Percentiles rank a stretch among this genome's conserved stretches.
Evolutionary conservation across 2,329 filamentous ascomycete species (phyloP).

Genomic region (Fusarium aywerte): DNA sequence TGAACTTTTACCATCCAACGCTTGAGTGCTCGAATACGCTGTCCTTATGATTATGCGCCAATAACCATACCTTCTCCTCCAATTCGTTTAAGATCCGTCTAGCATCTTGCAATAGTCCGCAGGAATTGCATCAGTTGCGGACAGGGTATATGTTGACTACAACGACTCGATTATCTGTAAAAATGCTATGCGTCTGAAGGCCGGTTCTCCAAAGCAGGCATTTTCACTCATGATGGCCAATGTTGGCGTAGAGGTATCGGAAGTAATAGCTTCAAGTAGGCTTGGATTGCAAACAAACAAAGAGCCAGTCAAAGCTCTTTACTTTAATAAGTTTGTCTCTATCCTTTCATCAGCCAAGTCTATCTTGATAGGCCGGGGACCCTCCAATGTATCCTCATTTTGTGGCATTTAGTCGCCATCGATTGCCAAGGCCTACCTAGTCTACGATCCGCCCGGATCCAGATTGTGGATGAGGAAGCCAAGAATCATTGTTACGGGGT

Average conservation of each 20-base stretch:
- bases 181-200: not conserved
- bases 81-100: not conserved
- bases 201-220: not conserved
- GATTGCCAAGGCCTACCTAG: constrained; percentile 32
- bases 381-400: constrained; percentile 33
- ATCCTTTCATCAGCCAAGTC: not conserved
- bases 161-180: not conserved
- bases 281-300: too few relatives aligned
- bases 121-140: not conserved
- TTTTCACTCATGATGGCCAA: not conserved
- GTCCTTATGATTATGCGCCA: not conserved
- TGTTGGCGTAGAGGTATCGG: not conserved
- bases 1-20: not conserved
- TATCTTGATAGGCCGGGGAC: too few relatives aligned
- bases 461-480: constrained; percentile 21
- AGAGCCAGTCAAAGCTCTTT: not conserved
- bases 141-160: not conserved
- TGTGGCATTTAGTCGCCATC: constrained; percentile 40
- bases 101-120: not conserved
- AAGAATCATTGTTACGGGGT: constrained; percentile 6
- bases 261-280: too few relatives aligned
- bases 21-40: not conserved
- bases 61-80: not conserved
- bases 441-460: constrained; percentile 26
- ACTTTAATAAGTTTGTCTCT: too few relatives aligned